A percentile compares a stretch with the other conserved stretches of the same genome.
These are phyloP conservation scores for Otatea glauca DNA, from an alignment of 176 grass and related monocot genomes.

Conservation along the genomic window DNA sequence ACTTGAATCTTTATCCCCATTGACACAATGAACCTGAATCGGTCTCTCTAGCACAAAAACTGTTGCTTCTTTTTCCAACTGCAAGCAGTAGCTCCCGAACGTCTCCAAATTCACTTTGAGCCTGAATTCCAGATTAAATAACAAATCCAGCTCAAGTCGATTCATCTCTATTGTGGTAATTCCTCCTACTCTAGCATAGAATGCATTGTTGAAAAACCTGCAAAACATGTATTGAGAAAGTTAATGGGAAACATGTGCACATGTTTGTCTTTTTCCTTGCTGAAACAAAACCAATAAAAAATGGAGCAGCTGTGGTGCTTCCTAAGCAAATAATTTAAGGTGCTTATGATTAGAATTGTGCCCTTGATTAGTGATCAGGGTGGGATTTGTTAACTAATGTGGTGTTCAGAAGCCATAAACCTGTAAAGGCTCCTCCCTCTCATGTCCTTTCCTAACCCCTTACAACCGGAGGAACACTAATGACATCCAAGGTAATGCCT, in stretches of 20 bases:
- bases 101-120: conserved; percentile 73
- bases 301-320: background rate
- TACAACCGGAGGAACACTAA: background rate
- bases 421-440: background rate
- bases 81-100: conserved; percentile 71
- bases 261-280: background rate
- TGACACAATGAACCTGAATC: conserved; percentile 48
- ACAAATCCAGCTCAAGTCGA: conserved; percentile 71
- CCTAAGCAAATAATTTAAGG: background rate
- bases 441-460: background rate
- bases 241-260: background rate
- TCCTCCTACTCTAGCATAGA: conserved; percentile 83
- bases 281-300: conserved; percentile 12
- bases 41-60: conserved; percentile 61
- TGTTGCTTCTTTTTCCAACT: conserved; percentile 68
- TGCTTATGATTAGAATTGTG: background rate
- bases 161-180: conserved; percentile 91
- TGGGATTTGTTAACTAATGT: background rate
- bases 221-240: conserved; percentile 1
- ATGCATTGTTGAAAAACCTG: conserved; percentile 94
- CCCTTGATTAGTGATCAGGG: background rate
- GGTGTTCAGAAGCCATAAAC: background rate
- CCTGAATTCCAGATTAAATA: conserved; percentile 90
- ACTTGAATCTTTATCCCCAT: conserved; percentile 17
- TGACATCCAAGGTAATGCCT: background rate